phyloP scores from a whole-genome alignment of 305 asterid species.

The Fraxinus dipetala region DNA sequence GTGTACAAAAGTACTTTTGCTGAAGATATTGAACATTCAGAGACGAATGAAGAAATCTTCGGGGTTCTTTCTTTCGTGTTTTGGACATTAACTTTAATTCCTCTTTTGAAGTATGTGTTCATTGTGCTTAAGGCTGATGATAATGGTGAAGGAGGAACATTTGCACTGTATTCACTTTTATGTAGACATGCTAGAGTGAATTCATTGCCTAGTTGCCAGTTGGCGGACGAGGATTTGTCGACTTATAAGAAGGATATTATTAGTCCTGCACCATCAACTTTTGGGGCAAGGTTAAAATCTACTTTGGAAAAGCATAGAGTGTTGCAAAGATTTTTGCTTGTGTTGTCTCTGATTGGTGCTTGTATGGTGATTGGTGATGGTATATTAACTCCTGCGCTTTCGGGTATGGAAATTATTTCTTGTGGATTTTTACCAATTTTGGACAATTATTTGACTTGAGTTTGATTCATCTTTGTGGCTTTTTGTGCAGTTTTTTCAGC shows the following conservation, averaged over 20 bases:
- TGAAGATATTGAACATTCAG: conserved; percentile 77
- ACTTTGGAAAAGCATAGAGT: conserved; percentile 53
- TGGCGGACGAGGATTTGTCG: conserved; percentile 67
- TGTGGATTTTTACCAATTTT: not conserved
- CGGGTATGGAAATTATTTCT: conserved; percentile 38
- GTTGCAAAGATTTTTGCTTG: conserved; percentile 51
- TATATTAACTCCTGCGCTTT: conserved; percentile 62
- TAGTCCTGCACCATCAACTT: conserved; percentile 44
- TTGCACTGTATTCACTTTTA: conserved; percentile 81
- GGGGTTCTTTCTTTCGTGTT: conserved; percentile 84
- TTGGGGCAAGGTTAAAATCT: conserved; percentile 56
- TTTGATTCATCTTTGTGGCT: conserved; percentile 18
- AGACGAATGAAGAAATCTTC: conserved; percentile 76
- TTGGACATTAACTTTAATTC: conserved; percentile 84
- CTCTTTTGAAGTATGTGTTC: conserved; percentile 78
- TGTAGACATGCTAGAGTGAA: conserved; percentile 85
- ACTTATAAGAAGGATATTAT: conserved; percentile 46
- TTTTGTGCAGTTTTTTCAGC: conserved; percentile 68
- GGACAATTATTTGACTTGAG: not conserved
- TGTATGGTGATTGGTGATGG: conserved; percentile 89
- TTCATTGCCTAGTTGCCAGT: conserved; percentile 75
- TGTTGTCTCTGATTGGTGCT: conserved; percentile 62
- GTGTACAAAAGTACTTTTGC: conserved; percentile 88
- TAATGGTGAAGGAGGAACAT: conserved; percentile 99
- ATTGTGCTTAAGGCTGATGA: conserved; percentile 93